Percentiles rank a stretch among this genome's conserved stretches.
phyloP scores from a whole-genome alignment of 805 yeast species.

The Candida rishiriensis region DNA sequence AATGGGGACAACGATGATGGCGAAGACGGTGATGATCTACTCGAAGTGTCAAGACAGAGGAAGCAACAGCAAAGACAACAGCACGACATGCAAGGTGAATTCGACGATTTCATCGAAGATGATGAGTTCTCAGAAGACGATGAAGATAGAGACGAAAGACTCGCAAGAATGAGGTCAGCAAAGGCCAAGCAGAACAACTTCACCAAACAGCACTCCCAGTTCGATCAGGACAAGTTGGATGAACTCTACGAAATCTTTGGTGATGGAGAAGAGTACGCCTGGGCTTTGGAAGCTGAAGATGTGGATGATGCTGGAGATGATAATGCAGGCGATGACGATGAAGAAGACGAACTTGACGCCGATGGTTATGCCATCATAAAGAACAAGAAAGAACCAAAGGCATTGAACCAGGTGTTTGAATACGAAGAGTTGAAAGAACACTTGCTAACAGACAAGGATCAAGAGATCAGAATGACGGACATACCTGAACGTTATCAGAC shows the following conservation, averaged over 20 bases:
- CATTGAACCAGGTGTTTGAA: constrained; percentile 88
- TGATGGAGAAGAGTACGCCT: constrained; percentile 93
- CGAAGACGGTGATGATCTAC: constrained; percentile 31
- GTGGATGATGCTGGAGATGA: constrained; percentile 54
- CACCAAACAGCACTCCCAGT: constrained; percentile 35
- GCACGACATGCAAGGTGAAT: constrained; percentile 58
- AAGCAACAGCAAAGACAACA: constrained; percentile 22
- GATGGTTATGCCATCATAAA: constrained; percentile 29
- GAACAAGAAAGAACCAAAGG: constrained; percentile 36
- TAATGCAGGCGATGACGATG: constrained; percentile 36
- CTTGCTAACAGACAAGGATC: constrained; percentile 89
- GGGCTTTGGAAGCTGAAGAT: constrained; percentile 94
- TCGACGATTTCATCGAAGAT: constrained; percentile 96
- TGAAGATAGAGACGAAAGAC: constrained; percentile 49
- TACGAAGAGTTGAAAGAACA: constrained; percentile 88
- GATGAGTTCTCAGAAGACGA: constrained; percentile 93
- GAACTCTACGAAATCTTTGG: constrained; percentile 95
- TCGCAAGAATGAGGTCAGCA: constrained; percentile 33
- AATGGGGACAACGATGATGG: constrained; percentile 32
- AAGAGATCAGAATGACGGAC: constrained; percentile 78
- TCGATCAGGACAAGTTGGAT: constrained; percentile 86
- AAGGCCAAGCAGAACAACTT: constrained; percentile 28
- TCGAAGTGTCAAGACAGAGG: constrained; percentile 25
- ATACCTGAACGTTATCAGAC: constrained; percentile 90
- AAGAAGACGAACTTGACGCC: constrained; percentile 36